Conservation (phyloP, 495 filamentous ascomycete species). For the Durotheca rogersii region DNA sequence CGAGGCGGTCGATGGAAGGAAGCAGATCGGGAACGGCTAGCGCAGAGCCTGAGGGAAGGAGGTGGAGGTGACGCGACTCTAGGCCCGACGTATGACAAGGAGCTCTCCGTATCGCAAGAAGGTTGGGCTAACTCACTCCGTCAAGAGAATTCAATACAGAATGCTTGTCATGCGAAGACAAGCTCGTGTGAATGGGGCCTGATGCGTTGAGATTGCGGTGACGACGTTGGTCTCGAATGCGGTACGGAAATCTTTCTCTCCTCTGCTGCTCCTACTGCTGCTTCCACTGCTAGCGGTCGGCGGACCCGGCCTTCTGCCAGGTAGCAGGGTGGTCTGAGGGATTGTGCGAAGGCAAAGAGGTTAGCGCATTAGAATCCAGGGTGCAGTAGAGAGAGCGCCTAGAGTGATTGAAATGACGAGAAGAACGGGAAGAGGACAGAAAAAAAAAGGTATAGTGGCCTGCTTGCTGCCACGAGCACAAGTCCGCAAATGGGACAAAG, state of each 20-base stretch:
- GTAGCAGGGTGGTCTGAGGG: conserved; percentile 42
- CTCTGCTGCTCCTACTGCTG: conserved; percentile 22
- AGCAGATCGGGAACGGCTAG: conserved; percentile 27
- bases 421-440: too few relatives aligned
- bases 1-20: conserved; percentile 23
- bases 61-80: conserved; percentile 33
- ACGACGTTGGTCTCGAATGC: too few relatives aligned
- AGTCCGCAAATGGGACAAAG: conserved; percentile 32
- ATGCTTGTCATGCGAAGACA: conserved; percentile 29
- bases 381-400: conserved; percentile 35
- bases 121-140: conserved; percentile 29
- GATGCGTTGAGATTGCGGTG: conserved; percentile 8
- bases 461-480: conserved; percentile 37
- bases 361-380: conserved; percentile 35
- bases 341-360: conserved; percentile 26
- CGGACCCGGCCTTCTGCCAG: conserved; percentile 44
- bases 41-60: conserved; percentile 29
- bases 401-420: conserved; percentile 29
- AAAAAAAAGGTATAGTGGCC: conserved; percentile 31
- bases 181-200: conserved; percentile 14
- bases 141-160: conserved; percentile 16
- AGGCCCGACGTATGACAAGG: conserved; percentile 26
- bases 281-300: conserved; percentile 31
- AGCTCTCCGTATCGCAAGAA: conserved; percentile 15
- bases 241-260: too few relatives aligned